phyloP scores from a whole-genome alignment of 2,329 filamentous ascomycete species.

The Diaporthe aspalathi region DNA sequence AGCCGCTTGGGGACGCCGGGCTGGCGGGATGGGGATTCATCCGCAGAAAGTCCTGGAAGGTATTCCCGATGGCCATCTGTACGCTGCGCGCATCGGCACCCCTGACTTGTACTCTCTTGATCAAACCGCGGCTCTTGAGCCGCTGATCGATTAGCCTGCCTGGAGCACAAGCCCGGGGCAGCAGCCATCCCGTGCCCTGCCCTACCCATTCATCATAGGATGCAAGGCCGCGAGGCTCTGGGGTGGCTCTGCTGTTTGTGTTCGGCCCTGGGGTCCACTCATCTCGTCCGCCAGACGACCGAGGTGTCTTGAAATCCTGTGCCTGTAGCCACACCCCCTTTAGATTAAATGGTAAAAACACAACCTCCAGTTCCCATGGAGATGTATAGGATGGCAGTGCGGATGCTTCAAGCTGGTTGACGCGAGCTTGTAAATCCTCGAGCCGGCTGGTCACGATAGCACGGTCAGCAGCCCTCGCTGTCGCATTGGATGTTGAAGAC shows the following conservation, averaged over 20 bases:
- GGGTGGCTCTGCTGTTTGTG: conserved; percentile 56
- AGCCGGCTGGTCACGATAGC: conserved; percentile 64
- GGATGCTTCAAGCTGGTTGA: conserved; percentile 66
- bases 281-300: conserved; percentile 50
- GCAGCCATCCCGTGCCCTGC: conserved; percentile 69
- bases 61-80: conserved; percentile 69
- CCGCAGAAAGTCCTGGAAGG: conserved; percentile 69
- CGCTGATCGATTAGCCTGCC: conserved; percentile 74
- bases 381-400: conserved; percentile 69
- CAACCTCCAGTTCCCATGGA: conserved; percentile 81
- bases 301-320: conserved; percentile 59
- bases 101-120: conserved; percentile 71
- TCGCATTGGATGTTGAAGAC: conserved; percentile 58
- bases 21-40: conserved; percentile 54
- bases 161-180: conserved; percentile 75
- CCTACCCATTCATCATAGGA: conserved; percentile 61
- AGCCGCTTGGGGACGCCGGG: conserved; percentile 44
- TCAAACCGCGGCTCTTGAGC: conserved; percentile 79
- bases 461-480: conserved; percentile 53
- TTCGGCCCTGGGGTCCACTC: conserved; percentile 68
- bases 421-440: conserved; percentile 60
- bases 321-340: conserved; percentile 66
- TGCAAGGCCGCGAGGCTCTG: conserved; percentile 57
- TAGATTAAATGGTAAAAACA: conserved; percentile 77
- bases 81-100: conserved; percentile 76